Conservation (phyloP, 2,329 filamentous ascomycete species). For the Apiospora malaysiana region DNA sequence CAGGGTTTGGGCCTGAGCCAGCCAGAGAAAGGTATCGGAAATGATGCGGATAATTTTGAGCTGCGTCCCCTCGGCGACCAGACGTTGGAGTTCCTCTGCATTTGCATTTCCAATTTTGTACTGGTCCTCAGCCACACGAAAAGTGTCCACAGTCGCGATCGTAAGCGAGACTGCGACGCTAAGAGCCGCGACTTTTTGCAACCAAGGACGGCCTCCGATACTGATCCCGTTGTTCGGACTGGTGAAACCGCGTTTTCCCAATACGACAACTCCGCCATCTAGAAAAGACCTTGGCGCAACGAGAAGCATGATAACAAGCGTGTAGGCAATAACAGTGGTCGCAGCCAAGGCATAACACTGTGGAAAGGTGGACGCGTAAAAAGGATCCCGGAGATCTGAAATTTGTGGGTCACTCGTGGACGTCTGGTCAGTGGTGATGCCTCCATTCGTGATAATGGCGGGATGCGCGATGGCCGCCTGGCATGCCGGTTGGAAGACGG, state of each 20-base stretch:
- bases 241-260: conserved; percentile 84
- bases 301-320: conserved; percentile 90
- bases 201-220: conserved; percentile 89
- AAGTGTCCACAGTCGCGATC: conserved; percentile 91
- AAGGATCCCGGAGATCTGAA: conserved; percentile 79
- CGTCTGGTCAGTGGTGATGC: conserved; percentile 47
- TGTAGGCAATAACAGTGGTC: conserved; percentile 88
- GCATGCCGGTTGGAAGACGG: conserved; percentile 66
- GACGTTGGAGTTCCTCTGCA: conserved; percentile 73
- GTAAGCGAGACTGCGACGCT: conserved; percentile 85
- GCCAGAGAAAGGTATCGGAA: conserved; percentile 95
- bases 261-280: conserved; percentile 80
- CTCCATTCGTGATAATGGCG: conserved; percentile 49
- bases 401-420: conserved; percentile 48
- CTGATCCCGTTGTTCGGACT: conserved; percentile 79
- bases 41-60: conserved; percentile 91
- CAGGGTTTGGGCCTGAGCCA: conserved; percentile 95
- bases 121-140: conserved; percentile 81
- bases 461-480: conserved; percentile 48
- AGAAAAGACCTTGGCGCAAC: conserved; percentile 95
- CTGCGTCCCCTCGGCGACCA: conserved; percentile 83
- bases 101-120: conserved; percentile 83
- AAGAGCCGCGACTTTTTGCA: conserved; percentile 82
- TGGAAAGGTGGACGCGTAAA: conserved; percentile 92
- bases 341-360: conserved; percentile 93